Evolutionary conservation across 2,329 filamentous ascomycete genomes (phyloP), one percentile per base, ranked within the genome.

Genomic region (Fusarium nematophilum): DNA sequence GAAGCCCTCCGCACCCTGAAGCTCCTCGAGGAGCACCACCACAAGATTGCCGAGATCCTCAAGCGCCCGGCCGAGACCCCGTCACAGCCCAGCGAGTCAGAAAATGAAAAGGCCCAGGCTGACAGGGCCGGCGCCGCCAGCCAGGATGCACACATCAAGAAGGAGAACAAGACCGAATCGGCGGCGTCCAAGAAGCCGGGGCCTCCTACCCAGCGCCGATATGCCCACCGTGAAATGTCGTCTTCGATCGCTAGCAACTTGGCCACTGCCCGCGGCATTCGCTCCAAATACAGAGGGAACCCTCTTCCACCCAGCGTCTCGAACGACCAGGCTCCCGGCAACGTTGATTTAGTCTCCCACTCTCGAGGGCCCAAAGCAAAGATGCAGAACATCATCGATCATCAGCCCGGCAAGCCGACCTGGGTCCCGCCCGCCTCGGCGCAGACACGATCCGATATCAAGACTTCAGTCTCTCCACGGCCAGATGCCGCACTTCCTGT

Each of bases 161-260:
- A 64, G 31, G 57, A 68, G 6, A 59, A 53, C 23, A 50, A 45
- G 9, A 37, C 45, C 11, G 65, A 66, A 15, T 53, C 69, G 14
- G 36, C 64, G 5, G 45, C 75, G 6, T 47, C 70, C 27, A 71
- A 65, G 56, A 72, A 73, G 63, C 66, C 67, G 9, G 66, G 70
- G 13, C 65, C 73, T 15, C 57, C 73, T 3, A 81, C 78, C 26
- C 79, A 80, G 57, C 80, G 79, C 9, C 79, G 80, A 26, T 81
- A 82, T 79, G 72, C 86, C 73, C 81, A 86, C 21, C 86, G 92
- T 53, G 90, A 93, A 53, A 79, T 89, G 54, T 86, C 89, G 3
- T 92, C 92, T 1, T 96, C 92, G 2, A 96, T 97, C 58, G 92
- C 92, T 21, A 96, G 87, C 76, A 96, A 96, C 69, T 79, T 97